Evolutionary conservation across 140 eudicot genomes (phyloP), one percentile per base, ranked within the genome.

Genomic region (Oenanthe javanica): DNA sequence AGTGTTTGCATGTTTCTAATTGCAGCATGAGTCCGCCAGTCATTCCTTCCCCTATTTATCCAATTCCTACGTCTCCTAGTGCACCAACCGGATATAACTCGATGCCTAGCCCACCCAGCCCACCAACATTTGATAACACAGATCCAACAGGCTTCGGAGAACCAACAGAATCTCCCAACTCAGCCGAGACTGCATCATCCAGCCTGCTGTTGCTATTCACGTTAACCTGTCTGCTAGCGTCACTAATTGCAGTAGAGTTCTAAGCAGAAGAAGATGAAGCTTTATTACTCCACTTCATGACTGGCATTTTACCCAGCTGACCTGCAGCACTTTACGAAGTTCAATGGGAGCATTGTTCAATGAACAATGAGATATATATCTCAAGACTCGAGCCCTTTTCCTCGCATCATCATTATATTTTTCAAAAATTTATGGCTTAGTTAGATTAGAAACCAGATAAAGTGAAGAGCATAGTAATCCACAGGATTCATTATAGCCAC

Each of bases 111-210:
- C 76, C 66, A 72, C 92, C 92, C 36, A 31, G 36, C 36, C 36
- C 36, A 31, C 36, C 36, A 1, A 78, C 87, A 1, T 27, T 19
- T 63, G 84, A 86, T 43, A 81, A 49, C 55, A 50, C 81, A n/a
- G 93, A 89, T 77, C 89, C 91, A 69, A 69, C 74, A 86, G 4
- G 90, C 93, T 40, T 86, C 16, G 74, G 74, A 69, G 93, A 88
- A 43, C 96, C 96, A 54, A 86, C 89, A 27, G 91, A 86, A 59
- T 85, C 86, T 59, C 96, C 96, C 15, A 91, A 76, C 88, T 84
- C 89, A 76, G 90, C 88, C 71, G 82, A 74, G 69, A 59, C 79
- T 77, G 42, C 83, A 38, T 72, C 87, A 9, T 70, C 72, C 82
- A 80, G 78, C 82, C 83, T 83, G 66, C 3, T 89, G 75, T 73